These are phyloP conservation scores for Saturnispora ahearnii DNA, from an alignment of 805 yeast species.

Conservation along the genomic window DNA sequence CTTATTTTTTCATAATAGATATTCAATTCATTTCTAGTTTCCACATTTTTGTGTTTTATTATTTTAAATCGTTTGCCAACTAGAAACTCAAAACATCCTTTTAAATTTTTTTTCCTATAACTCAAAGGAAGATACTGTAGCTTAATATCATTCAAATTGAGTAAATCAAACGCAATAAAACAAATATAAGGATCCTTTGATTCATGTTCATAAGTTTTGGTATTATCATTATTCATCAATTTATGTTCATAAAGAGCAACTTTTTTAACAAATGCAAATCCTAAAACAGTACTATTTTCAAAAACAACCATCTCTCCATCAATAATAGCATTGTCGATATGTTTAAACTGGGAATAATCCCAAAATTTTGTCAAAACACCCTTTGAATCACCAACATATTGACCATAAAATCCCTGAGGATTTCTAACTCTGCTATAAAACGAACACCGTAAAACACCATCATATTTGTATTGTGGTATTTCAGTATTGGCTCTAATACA, in stretches of 20 bases:
- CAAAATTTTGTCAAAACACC: conserved; percentile 29
- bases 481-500: conserved; percentile 21
- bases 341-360: conserved; percentile 21
- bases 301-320: conserved; percentile 95
- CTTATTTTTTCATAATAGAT: conserved; percentile 29
- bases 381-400: conserved; percentile 12
- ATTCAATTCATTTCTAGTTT: neutral
- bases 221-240: neutral
- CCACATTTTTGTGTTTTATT: neutral
- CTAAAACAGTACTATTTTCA: conserved; percentile 51
- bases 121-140: conserved; percentile 2
- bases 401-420: conserved; percentile 46
- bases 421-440: conserved; percentile 63
- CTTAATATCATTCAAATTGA: conserved; percentile 43
- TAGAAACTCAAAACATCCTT: neutral
- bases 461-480: neutral
- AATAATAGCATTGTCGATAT: conserved; percentile 35
- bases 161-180: conserved; percentile 61
- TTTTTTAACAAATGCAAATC: conserved; percentile 73
- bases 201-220: neutral
- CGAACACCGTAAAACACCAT: conserved; percentile 42
- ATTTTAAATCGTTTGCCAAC: neutral
- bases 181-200: conserved; percentile 13
- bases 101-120: neutral
- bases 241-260: conserved; percentile 34